Evolutionary conservation across 2,329 filamentous ascomycete genomes (phyloP).

Genomic region (Ambrosiella xylebori): DNA sequence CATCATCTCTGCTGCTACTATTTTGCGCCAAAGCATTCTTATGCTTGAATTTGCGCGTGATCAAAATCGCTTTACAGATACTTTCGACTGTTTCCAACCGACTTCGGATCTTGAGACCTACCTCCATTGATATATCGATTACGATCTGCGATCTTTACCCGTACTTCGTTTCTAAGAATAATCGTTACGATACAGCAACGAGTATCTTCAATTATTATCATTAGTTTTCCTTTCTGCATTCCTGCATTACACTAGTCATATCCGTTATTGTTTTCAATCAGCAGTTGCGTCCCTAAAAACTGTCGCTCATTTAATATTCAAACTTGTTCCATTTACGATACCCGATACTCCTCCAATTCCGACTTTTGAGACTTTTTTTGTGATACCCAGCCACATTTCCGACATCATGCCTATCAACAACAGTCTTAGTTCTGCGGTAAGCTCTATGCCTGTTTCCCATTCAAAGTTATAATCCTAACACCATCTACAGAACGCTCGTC

Average conservation of each 20-base stretch:
- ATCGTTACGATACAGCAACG: too few species aligned
- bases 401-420: not conserved
- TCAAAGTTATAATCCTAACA: not conserved
- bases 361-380: too few species aligned
- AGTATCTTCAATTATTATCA: too few species aligned
- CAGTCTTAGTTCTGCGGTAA: not conserved
- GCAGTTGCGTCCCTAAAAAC: too few species aligned
- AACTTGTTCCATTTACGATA: too few species aligned
- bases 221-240: too few species aligned
- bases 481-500: conserved; percentile 4
- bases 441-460: not conserved
- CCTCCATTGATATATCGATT: not conserved
- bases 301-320: too few species aligned
- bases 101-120: not conserved
- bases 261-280: too few species aligned
- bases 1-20: not conserved
- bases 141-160: not conserved
- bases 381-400: not conserved
- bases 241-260: too few species aligned
- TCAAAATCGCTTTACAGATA: not conserved
- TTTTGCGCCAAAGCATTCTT: not conserved
- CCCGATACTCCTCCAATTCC: too few species aligned
- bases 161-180: not conserved
- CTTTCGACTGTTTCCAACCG: not conserved
- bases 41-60: not conserved